These are phyloP conservation scores for Passalora sequoiae DNA, from an alignment of 2,329 filamentous ascomycete genomes.

Conservation along the genomic window DNA sequence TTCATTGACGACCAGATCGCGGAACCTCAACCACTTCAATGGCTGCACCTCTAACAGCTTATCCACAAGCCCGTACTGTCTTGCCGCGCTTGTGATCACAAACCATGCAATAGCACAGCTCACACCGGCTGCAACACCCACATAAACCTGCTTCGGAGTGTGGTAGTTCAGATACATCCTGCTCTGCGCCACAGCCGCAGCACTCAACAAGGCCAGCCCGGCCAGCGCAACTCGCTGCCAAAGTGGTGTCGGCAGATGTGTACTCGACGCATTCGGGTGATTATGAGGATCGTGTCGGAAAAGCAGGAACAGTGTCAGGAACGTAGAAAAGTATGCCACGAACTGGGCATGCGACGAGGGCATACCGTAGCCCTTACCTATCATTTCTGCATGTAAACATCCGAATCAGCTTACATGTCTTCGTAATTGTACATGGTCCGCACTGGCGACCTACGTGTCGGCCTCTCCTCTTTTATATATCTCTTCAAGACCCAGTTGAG, in stretches of 20 bases:
- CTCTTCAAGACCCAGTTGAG: slow-evolving; percentile 88
- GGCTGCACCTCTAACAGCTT: slow-evolving; percentile 65
- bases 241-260: slow-evolving; percentile 54
- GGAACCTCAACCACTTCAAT: slow-evolving; percentile 62
- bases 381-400: slow-evolving; percentile 51
- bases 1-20: slow-evolving; percentile 82
- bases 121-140: slow-evolving; percentile 66
- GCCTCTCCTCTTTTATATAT: slow-evolving; percentile 85
- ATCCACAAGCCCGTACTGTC: slow-evolving; percentile 63
- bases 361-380: slow-evolving; percentile 96
- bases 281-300: slow-evolving; percentile 62
- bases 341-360: slow-evolving; percentile 94
- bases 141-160: slow-evolving; percentile 79
- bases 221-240: slow-evolving; percentile 55
- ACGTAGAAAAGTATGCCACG: slow-evolving; percentile 83
- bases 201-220: slow-evolving; percentile 37
- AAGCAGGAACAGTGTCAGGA: slow-evolving; percentile 76
- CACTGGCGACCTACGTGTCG: slow-evolving; percentile 55
- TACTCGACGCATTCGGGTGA: slow-evolving; percentile 38
- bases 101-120: slow-evolving; percentile 77
- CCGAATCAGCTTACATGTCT: slow-evolving; percentile 1
- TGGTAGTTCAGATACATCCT: slow-evolving; percentile 91
- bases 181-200: slow-evolving; percentile 63
- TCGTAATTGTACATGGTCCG: neutral
- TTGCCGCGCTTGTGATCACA: slow-evolving; percentile 58